Evolutionary conservation across 2,329 filamentous ascomycete genomes (phyloP), one percentile per base, ranked within the genome.

Genomic region (Grosmannia serpens): DNA sequence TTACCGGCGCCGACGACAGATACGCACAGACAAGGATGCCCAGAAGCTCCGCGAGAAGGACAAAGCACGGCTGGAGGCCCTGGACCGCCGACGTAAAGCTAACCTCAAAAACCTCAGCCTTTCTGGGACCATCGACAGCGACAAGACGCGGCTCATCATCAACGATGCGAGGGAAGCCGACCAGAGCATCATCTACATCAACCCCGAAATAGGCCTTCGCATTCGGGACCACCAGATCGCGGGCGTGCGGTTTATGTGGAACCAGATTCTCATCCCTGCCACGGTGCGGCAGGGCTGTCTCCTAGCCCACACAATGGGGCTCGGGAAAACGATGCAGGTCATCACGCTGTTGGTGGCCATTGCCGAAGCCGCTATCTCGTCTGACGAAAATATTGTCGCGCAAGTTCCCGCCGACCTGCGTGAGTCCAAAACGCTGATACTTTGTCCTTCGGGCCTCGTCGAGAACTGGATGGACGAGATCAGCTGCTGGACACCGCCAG

Each of bases 241-340:
- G 1, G 91, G 91, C 1, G 83, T 96, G 24, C 85, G 86, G 13
- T 96, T 96, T 70, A 81, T 96, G 76, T 96, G 91, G 90, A 85
- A 90, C 64, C 87, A 92, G 62, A 75, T 96, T 51, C 81, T 92
- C 7, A 77, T 79, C 35, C 79, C 84, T 58, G 68, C 74, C 1
- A 73, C 77, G 4, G 73, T 75, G 6, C 77, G 78, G 22, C 85
- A 91, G 69, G 91, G 91, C 2, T 95, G 89, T 67, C 77, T 95
- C 15, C 76, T 96, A 24, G 88, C 91, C 7, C 91, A 96, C 69
- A 89, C 88, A 0, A 96, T 96, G 91, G 91, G 91, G 1, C 73
- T 96, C 2, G 91, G 91, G 20, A 96, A 96, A 73, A 95, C 91
- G 0, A 90, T 95, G 85, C 91, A 96, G 73, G 82, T 90, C 7